Conservation (phyloP, 2,329 filamentous ascomycete species). For the Lasiodiplodia citricola region DNA sequence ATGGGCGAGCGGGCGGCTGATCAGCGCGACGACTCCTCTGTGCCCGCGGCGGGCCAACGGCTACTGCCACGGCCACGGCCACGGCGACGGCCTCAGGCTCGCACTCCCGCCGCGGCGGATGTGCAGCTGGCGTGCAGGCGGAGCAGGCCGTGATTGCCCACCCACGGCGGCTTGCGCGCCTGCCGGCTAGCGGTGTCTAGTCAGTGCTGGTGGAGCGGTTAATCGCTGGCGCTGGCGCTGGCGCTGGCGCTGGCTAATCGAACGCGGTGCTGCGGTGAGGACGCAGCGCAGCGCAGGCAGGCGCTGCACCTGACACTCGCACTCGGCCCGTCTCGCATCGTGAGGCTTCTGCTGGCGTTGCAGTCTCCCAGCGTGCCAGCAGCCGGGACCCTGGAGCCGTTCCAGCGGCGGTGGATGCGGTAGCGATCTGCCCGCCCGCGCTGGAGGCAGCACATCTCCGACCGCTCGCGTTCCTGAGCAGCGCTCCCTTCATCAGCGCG, state of each 20-base stretch:
- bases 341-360: slow-evolving; percentile 6
- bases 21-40: slow-evolving; percentile 20
- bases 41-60: slow-evolving; percentile 23
- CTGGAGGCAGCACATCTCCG: slow-evolving; percentile 4
- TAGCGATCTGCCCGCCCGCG: slow-evolving; percentile 18
- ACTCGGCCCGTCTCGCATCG: slow-evolving; percentile 18
- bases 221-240: slow-evolving; percentile 38
- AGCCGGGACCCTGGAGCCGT: slow-evolving; percentile 5
- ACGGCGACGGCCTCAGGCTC: slow-evolving; percentile 10
- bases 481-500: slow-evolving; percentile 29
- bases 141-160: slow-evolving; percentile 32
- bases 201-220: slow-evolving; percentile 5
- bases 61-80: slow-evolving; percentile 5
- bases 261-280: slow-evolving; percentile 31
- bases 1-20: slow-evolving; percentile 24
- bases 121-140: background rate
- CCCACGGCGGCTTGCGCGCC: slow-evolving; percentile 37
- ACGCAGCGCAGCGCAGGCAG: slow-evolving; percentile 27
- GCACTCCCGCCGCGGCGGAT: slow-evolving; percentile 16
- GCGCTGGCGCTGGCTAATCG: slow-evolving; percentile 32
- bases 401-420: slow-evolving; percentile 4
- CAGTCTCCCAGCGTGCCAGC: background rate
- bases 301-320: slow-evolving; percentile 14
- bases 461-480: slow-evolving; percentile 27
- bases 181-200: slow-evolving; percentile 33